A percentile compares a stretch with the other conserved stretches of the same genome.
Evolutionary conservation across 148 eudicot genomes (phyloP).

Genomic region (Amaranthus palmeri): DNA sequence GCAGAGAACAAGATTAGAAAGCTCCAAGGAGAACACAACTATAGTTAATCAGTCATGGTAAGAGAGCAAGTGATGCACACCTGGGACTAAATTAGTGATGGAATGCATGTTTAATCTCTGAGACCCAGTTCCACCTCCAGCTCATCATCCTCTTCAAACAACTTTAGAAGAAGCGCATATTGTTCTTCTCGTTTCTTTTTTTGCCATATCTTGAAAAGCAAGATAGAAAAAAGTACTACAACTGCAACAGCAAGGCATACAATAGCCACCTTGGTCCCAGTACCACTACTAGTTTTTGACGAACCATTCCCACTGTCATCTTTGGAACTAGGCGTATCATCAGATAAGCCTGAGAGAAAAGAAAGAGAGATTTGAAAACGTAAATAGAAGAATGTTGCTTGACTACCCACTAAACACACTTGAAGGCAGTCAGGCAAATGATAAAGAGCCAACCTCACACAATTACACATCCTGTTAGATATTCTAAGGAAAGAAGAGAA

Average conservation of each 20-base stretch:
- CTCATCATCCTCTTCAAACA: conserved; percentile 94
- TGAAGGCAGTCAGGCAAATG: not conserved
- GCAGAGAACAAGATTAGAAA: not conserved
- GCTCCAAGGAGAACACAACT: not conserved
- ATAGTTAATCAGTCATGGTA: not conserved
- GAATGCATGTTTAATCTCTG: conserved; percentile 48
- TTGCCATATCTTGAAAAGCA: conserved; percentile 79
- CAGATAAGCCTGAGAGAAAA: conserved; percentile 45
- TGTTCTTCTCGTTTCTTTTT: conserved; percentile 89
- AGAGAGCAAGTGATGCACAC: conserved; percentile 2
- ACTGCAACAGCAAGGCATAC: conserved; percentile 46
- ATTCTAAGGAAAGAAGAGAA: no score
- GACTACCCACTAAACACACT: not conserved
- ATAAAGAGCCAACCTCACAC: not conserved
- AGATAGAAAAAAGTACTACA: conserved; percentile 42
- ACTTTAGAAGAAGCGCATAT: conserved; percentile 78
- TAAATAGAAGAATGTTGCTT: not conserved
- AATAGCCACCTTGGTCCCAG: conserved; percentile 47
- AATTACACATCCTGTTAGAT: no score
- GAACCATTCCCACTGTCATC: conserved; percentile 23
- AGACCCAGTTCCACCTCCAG: conserved; percentile 93
- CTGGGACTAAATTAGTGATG: conserved; percentile 19
- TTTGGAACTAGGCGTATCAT: conserved; percentile 42
- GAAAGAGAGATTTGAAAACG: not conserved
- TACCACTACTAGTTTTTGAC: conserved; percentile 36